These are phyloP conservation scores for Solanum rostratum DNA, from an alignment of 257 asterid genomes.

Conservation along the genomic window DNA sequence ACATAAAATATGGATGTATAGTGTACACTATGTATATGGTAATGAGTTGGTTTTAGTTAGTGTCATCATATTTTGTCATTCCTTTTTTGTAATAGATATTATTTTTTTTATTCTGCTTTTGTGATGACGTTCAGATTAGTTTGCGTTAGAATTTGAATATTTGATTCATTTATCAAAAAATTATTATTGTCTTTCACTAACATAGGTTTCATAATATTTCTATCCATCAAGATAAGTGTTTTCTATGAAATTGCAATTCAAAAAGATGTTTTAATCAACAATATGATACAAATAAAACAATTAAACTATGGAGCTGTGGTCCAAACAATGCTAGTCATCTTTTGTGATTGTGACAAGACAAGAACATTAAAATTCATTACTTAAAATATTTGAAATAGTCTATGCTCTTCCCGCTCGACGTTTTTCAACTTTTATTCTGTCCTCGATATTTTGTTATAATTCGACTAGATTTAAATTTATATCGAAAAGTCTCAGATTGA, in stretches of 20 bases:
- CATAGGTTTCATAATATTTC: not conserved
- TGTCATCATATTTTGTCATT: not conserved
- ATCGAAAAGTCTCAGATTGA: fast-evolving
- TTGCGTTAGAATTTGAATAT: not conserved
- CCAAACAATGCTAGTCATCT: not conserved
- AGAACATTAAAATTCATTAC: not conserved
- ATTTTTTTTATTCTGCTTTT: too few species aligned
- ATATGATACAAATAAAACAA: not conserved
- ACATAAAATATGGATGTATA: not conserved
- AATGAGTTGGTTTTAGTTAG: not conserved
- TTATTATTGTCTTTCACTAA: not conserved
- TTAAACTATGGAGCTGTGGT: not conserved
- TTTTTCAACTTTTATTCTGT: not conserved
- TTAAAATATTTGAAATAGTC: not conserved
- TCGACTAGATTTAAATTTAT: fast-evolving
- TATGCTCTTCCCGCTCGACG: not conserved
- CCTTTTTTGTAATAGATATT: not conserved
- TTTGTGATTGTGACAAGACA: not conserved
- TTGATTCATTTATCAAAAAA: not conserved
- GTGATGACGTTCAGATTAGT: not conserved
- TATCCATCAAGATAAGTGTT: not conserved
- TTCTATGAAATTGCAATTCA: not conserved
- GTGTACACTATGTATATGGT: not conserved
- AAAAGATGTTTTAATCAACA: not conserved
- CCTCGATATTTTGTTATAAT: fast-evolving